These are phyloP conservation scores for Podosphaera xanthii DNA, from an alignment of 2,329 filamentous ascomycete genomes.

Conservation along the genomic window DNA sequence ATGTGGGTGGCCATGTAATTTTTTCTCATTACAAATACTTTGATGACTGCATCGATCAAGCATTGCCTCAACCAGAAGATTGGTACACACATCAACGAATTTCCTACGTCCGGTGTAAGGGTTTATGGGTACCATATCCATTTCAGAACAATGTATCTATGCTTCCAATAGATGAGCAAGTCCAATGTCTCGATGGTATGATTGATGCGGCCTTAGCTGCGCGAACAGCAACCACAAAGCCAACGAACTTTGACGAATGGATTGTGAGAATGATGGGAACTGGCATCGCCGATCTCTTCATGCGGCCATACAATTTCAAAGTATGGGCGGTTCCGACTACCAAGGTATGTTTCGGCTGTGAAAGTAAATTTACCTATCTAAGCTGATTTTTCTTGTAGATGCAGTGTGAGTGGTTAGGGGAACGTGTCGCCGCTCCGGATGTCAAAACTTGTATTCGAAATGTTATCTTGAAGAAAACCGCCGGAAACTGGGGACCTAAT, in stretches of 20 bases:
- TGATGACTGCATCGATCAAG: constrained; percentile 95
- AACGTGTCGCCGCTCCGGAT: constrained; percentile 92
- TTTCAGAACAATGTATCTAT: constrained; percentile 99
- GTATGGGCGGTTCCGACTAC: constrained; percentile 97
- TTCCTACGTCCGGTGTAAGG: constrained; percentile 95
- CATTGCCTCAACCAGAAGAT: constrained; percentile 76
- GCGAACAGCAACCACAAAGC: constrained; percentile 74
- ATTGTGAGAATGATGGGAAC: constrained; percentile 78
- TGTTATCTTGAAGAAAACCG: constrained; percentile 85
- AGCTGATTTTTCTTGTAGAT: constrained; percentile 33
- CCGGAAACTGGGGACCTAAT: constrained; percentile 95
- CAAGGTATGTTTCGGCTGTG: constrained; percentile 35
- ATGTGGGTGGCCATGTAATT: constrained; percentile 41
- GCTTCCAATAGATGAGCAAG: constrained; percentile 91
- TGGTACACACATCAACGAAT: constrained; percentile 98
- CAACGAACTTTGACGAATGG: constrained; percentile 95
- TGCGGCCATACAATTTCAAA: constrained; percentile 99
- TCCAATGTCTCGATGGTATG: constrained; percentile 80
- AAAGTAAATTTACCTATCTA: not conserved
- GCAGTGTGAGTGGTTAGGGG: constrained; percentile 96
- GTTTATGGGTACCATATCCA: constrained; percentile 90
- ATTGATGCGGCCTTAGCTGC: constrained; percentile 81
- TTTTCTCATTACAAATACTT: constrained; percentile 87
- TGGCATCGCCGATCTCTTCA: constrained; percentile 86
- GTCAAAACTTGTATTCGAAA: constrained; percentile 86